These are phyloP conservation scores for Fraxinus americana DNA, from an alignment of 257 asterid genomes.

Conservation along the genomic window DNA sequence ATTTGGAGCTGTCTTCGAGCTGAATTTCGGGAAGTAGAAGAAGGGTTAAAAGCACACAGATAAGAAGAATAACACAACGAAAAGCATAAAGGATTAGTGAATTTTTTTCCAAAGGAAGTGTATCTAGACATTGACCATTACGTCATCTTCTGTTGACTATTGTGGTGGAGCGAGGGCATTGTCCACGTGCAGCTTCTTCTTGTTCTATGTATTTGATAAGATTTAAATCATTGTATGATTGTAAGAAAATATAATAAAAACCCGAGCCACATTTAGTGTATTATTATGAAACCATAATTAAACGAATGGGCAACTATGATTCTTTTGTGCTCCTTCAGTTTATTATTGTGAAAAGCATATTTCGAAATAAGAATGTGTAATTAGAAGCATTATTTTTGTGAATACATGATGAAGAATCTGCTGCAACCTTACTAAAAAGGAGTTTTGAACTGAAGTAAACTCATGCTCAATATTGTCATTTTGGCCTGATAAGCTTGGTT, in stretches of 20 bases:
- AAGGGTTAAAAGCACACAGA: background rate
- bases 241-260: background rate
- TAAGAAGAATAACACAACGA: background rate
- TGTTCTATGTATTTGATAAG: background rate
- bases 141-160: background rate
- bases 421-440: background rate
- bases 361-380: background rate
- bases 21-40: background rate
- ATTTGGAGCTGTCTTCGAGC: background rate
- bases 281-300: background rate
- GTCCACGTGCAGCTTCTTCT: background rate
- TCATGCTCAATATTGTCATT: background rate
- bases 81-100: too few species aligned
- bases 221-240: background rate
- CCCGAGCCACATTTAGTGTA: background rate
- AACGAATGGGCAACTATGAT: background rate
- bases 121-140: background rate
- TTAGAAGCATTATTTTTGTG: background rate
- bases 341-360: background rate
- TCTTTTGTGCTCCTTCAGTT: background rate
- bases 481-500: conserved; percentile 12
- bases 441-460: conserved; percentile 12
- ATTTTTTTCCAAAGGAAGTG: background rate
- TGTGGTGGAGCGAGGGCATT: background rate
- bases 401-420: background rate